A percentile compares a stretch with the other conserved stretches of the same genome.
Conservation (phyloP, 495 filamentous ascomycete genomes). For the Pseudotulostoma volvatum region DNA sequence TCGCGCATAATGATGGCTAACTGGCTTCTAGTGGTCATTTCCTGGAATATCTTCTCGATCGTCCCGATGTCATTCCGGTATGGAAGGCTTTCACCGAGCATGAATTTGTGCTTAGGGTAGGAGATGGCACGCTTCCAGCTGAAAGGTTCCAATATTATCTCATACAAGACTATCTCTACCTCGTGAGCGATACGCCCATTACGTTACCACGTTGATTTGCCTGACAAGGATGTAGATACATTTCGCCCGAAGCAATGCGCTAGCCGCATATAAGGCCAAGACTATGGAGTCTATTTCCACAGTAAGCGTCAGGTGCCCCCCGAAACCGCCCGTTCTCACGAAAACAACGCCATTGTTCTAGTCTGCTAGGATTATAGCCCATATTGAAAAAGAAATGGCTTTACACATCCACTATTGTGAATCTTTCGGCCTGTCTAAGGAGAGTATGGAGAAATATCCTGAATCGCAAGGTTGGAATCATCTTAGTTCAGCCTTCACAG, state of each 20-base stretch:
- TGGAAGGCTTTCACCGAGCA: conserved; percentile 68
- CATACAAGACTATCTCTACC: conserved; percentile 77
- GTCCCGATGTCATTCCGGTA: conserved; percentile 48
- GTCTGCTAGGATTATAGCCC: conserved; percentile 53
- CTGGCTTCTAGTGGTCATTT: conserved; percentile 47
- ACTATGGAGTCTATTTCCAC: conserved; percentile 54
- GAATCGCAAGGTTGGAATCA: conserved; percentile 52
- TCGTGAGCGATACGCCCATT: conserved; percentile 33
- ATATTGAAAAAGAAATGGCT: conserved; percentile 63
- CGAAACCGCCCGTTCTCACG: conserved; percentile 3
- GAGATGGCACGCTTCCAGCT: conserved; percentile 50
- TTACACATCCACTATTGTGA: conserved; percentile 68
- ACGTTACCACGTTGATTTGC: background rate
- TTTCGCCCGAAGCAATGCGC: conserved; percentile 68
- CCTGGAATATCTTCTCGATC: conserved; percentile 65
- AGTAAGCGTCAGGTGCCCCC: conserved; percentile 16
- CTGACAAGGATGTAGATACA: conserved; percentile 39
- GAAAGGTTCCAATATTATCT: conserved; percentile 73
- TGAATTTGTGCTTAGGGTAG: conserved; percentile 62
- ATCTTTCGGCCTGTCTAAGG: conserved; percentile 59
- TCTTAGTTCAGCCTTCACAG: no score
- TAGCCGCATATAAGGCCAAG: conserved; percentile 69
- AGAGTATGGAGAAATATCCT: conserved; percentile 53
- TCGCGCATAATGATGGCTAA: conserved; percentile 5
- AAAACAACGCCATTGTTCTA: conserved; percentile 12